Base-by-base conservation (phyloP, 2,329 filamentous ascomycete species). In the Cadophora malorum region DNA sequence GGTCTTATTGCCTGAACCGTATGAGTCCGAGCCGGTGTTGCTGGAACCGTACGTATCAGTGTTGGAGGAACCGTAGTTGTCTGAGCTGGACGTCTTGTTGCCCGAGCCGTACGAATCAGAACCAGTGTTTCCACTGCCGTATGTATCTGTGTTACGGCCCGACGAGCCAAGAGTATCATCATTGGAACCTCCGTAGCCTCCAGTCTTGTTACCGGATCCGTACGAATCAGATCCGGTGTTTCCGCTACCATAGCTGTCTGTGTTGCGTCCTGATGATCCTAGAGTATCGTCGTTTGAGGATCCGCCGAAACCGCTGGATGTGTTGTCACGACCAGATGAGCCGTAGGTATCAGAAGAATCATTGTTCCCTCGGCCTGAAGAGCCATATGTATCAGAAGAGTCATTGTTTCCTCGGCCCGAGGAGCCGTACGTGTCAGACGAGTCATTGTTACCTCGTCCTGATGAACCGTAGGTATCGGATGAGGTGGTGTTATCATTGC, bases 31-130 rank as follows among this genome's bases (percentile, higher is more conserved):
- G 60, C 71, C 70, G 8, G 71, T 70, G 60, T 72, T 69, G 49
- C 63, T 66, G 41, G 73, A 75, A 14, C 65, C 65, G 52, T 63
- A 63, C 25, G 60, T 59, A 41, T 67, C 59, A 6, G 33, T 53
- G 60, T 63, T 63, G 28, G 28, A 45, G 28, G 70, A 70, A 50
- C 76, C 77, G 67, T 78, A 73, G 71, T 75, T 75, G 65, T 74
- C 74, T 21, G 63, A 68, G 52, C 61, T 53, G 19, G 62, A 53
- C 3, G 53, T 52, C 66, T 66, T 69, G 58, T 70, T 70, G 28
- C 64, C 63, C 6, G 72, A 74, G 56, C 73, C 73, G 63, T 74
- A 49, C 3, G 45, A 49, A 9, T 49, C 45, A n/a, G 45, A 49
- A 1, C 45, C 45, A 49, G 45, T 49, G n/a, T 55, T 55, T 28